Conservation (phyloP, 1,284 basidiomycete genomes). For the Boletus calvinii region DNA sequence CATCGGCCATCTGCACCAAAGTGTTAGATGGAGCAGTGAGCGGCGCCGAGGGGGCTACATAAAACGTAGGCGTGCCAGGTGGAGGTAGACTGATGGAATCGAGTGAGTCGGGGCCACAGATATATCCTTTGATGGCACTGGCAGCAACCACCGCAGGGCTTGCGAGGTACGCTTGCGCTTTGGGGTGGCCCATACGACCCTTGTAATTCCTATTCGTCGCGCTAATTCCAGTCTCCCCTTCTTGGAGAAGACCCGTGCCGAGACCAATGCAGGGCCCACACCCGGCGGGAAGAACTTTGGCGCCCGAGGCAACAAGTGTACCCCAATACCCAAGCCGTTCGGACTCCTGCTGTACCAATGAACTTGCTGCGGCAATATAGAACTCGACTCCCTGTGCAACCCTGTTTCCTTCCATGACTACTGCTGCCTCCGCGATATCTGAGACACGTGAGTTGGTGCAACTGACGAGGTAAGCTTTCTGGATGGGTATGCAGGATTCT, state of each 20-base stretch:
- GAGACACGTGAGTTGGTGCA: constrained; percentile 98
- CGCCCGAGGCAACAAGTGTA: constrained; percentile 81
- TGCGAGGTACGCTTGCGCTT: constrained; percentile 93
- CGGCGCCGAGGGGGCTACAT: constrained; percentile 43
- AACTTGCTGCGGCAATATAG: constrained; percentile 95
- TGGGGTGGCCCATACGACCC: constrained; percentile 95
- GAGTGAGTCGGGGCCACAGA: constrained; percentile 80
- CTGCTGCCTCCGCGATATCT: constrained; percentile 90
- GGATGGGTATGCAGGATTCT: constrained; percentile 74
- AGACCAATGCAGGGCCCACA: constrained; percentile 99
- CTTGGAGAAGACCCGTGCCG: constrained; percentile 89
- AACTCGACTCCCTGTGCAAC: constrained; percentile 93
- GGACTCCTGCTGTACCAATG: constrained; percentile 87
- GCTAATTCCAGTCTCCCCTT: constrained; percentile 94
- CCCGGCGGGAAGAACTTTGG: constrained; percentile 90
- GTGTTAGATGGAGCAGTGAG: constrained; percentile 27
- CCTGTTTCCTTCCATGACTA: constrained; percentile 82
- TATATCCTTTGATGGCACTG: constrained; percentile 89
- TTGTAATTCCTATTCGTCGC: constrained; percentile 99
- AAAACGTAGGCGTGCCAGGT: constrained; percentile 56
- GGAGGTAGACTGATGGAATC: constrained; percentile 57
- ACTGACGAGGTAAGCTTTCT: constrained; percentile 98
- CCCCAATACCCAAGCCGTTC: constrained; percentile 90
- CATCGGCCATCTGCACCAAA: constrained; percentile 38
- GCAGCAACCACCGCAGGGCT: constrained; percentile 97